Base-by-base conservation (phyloP, 169 alveolate species). In the Cryptosporidium xiaoi region DNA sequence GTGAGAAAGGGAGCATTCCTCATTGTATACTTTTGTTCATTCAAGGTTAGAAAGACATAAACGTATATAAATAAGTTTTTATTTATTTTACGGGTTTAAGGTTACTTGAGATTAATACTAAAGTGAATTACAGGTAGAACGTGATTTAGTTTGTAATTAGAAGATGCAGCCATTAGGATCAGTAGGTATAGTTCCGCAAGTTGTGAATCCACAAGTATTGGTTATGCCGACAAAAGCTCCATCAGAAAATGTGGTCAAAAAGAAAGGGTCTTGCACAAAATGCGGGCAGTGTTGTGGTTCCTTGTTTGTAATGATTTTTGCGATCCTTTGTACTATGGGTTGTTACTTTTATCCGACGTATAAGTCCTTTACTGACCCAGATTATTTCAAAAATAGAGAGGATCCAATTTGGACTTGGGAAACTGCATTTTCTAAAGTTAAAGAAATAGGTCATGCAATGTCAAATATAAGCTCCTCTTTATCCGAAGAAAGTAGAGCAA, bases 221-320 rank as follows among this genome's bases (percentile, higher is more conserved):
- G 64, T 62, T 15, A 36, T 64, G 36, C 64, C 71, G n/a, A 34
- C 36, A 2, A 55, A 40, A 12, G 20, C 84, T 12, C 48, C 48
- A 8, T 40, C 48, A 40, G 48, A 40, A 40, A 55, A 24, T 15
- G 56, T 27, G 16, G 50, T 71, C 2, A 77, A 60, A 20, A 62
- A 6, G 10, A 24, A 62, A 27, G 71, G 87, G 0, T 60, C 87
- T 0, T 77, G 87, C 48, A 12, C 66, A 34, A 40, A 68, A 1
- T 77, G 87, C 15, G 87, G 87, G 13, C 58, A 71, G n/a, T 77
- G 87, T 62, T 60, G 40, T 60, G 87, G 87, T 51, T 60, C 77
- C 1, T 56, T 77, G 12, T 56, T 62, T 10, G 24, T 77, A 16
- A 77, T 77, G 18, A 31, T 77, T n/a, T 77, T 77, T 62, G 87